Evolutionary conservation across 345 rosid species (phyloP), one percentile per base, ranked within the genome.

Genomic region (Melastoma malabathricum): DNA sequence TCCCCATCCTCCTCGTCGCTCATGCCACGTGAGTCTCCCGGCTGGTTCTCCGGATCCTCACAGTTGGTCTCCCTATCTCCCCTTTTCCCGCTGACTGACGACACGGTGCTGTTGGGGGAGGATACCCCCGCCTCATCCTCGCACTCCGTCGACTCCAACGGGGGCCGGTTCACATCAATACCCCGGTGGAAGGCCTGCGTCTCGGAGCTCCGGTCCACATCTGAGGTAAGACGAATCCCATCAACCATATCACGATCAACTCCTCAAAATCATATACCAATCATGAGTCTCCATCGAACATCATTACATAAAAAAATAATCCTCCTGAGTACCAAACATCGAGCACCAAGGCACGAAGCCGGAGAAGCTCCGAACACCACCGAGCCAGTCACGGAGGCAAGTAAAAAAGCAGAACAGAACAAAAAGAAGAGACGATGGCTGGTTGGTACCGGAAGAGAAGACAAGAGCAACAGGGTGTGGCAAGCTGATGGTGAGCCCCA

Each of bases 1-100:
- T 93, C 97, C 10, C 96, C 94, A 18, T 88, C 97, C 66, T 93
- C 99, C 15, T 85, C 95, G 13, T 93, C 99, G 31, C 95, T 87
- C 57, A 74, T 29, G 10, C 95, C 96, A 9, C 86, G 82, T 31
- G 93, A 86, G 59, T 69, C 75, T 25, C 65, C 77, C 55, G 84
- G 68, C 52, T 82, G 88, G 39, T 71, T 64, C n/a, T 87, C 90
- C 17, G 58, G 66, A 25, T 80, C 96, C 0, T 79, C 86, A 45
- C 75, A 78, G 61, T 75, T 75, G 43, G 69, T 66, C 52, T 88
- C 99, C 39, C 97, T 74, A 65, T 83, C 99, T 57, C 82, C 83
- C 57, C 95, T 76, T 65, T 87, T 93, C 1, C 99, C 95, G 3
- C 88, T 83, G 0, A 85, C 63, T 58, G 88, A 77, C 15, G 99